phyloP scores from a whole-genome alignment of 139 green algal genomes.

The Auxenochlorella pyrenoidosa region DNA sequence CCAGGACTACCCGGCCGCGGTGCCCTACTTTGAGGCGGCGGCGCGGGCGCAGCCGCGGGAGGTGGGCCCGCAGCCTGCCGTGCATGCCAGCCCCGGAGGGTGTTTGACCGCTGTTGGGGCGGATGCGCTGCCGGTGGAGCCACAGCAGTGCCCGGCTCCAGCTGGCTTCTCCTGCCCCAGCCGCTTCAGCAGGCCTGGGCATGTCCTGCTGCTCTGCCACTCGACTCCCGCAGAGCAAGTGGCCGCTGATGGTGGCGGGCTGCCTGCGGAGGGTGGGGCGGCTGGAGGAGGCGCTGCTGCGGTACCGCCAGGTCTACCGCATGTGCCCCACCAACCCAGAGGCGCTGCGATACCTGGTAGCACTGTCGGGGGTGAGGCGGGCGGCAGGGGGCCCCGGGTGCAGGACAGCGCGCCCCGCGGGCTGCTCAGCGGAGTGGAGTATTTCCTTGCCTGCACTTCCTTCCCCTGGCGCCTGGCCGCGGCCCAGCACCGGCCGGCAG shows the following conservation, averaged over 20 bases:
- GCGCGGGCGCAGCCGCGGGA: slow-evolving; percentile 84
- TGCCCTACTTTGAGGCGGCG: slow-evolving; percentile 86
- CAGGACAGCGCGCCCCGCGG: not conserved
- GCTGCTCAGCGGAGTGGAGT: no score
- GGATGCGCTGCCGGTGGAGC: no score
- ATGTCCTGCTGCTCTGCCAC: not conserved
- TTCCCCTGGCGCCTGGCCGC: no score
- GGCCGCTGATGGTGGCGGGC: slow-evolving; percentile 83
- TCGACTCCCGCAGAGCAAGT: slow-evolving; percentile 64
- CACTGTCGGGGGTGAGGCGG: slow-evolving; percentile 78
- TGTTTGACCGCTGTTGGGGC: no score
- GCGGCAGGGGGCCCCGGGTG: slow-evolving; percentile 38
- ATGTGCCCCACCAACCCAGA: slow-evolving; percentile 82
- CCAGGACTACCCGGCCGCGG: slow-evolving; percentile 77
- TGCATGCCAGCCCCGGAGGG: no score
- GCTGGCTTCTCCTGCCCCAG: not conserved
- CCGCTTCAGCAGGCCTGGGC: not conserved
- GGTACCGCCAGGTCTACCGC: slow-evolving; percentile 68
- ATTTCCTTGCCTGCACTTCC: no score
- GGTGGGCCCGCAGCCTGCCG: slow-evolving; percentile 41
- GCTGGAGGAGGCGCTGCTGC: slow-evolving; percentile 56
- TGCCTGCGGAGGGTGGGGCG: slow-evolving; percentile 71
- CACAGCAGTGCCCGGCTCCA: not conserved
- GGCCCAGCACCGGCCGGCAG: no score
- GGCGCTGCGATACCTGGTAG: slow-evolving; percentile 87